Evolutionary conservation across 345 rosid species (phyloP).

Genomic region (Eucalyptus tenuipes): DNA sequence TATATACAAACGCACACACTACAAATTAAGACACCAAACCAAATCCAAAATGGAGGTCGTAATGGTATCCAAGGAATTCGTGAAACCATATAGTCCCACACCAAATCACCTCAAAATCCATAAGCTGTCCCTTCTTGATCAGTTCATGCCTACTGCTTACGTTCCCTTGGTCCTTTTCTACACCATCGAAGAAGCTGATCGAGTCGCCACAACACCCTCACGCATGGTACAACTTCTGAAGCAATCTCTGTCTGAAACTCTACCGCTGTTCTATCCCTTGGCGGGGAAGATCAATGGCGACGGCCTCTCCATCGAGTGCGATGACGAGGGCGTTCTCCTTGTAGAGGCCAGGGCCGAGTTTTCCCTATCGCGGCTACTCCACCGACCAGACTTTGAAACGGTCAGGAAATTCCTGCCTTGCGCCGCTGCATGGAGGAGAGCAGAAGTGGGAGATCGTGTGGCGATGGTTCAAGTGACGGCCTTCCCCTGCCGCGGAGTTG

Average conservation of each 20-base stretch:
- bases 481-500: background rate
- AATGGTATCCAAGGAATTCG: constrained; percentile 6
- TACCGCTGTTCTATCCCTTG: constrained; percentile 12
- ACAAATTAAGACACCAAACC: background rate
- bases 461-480: background rate
- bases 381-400: background rate
- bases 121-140: constrained; percentile 28
- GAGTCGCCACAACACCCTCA: background rate
- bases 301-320: constrained; percentile 7
- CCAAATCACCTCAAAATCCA: constrained; percentile 13
- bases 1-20: too few relatives aligned
- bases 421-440: too few relatives aligned
- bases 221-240: background rate
- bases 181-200: background rate
- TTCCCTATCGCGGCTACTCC: background rate
- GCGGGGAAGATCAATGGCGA: constrained; percentile 11
- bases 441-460: background rate
- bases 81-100: constrained; percentile 31
- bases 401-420: background rate
- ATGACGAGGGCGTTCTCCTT: constrained; percentile 6
- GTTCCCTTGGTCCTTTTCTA: constrained; percentile 20
- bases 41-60: constrained; percentile 11
- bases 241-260: constrained; percentile 15
- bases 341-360: constrained; percentile 5
- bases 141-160: constrained; percentile 7